Evolutionary conservation across 371 early-diverging fungal genomes (phyloP), one percentile per base, ranked within the genome.

Genomic region (Actinomucor elegans): DNA sequence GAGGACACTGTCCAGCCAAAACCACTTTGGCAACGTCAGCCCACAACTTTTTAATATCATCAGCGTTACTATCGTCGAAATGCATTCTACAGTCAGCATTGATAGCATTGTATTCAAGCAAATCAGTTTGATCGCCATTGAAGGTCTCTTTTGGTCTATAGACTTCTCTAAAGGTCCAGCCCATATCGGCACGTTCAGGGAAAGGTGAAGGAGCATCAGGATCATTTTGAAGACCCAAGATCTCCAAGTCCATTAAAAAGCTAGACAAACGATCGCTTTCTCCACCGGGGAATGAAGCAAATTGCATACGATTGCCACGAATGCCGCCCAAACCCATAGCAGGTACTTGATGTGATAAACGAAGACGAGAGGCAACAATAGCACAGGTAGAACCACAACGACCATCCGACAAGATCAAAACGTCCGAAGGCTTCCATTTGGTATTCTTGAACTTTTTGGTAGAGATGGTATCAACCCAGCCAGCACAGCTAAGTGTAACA

Each of bases 371-470:
- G 4, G 74, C 77, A 7, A 77, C 77, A 54, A 77, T 77, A 21
- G 77, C 77, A 48, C 77, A 77, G 3, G 77, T 77, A 4, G 77
- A 77, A 0, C 77, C 77, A 55, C 77, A 77, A 7, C 77, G 77
- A 34, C 77, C 77, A 42, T 77, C 64, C 10, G 77, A 77, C 8
- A 77, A 35, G 12, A 77, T 77, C 36, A 71, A 36, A 2, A 77
- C 33, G 40, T 73, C 77, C 2, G 59, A 57, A 14, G 68, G 38
- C 18, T 69, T 71, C 74, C 74, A 77, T 34, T 48, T 53, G 4
- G 57, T 65, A 17, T 69, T 77, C 21, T 49, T 55, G 54, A 35
- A 71, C 9, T 59, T 55, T 6, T 32, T 36, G 33, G 38, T 43
- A 20, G 62, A 41, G 33, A 52, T 23, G 7, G 55, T 37, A 46